Conservation (phyloP, 495 filamentous ascomycete genomes). For the Bathelium albidoporum region DNA sequence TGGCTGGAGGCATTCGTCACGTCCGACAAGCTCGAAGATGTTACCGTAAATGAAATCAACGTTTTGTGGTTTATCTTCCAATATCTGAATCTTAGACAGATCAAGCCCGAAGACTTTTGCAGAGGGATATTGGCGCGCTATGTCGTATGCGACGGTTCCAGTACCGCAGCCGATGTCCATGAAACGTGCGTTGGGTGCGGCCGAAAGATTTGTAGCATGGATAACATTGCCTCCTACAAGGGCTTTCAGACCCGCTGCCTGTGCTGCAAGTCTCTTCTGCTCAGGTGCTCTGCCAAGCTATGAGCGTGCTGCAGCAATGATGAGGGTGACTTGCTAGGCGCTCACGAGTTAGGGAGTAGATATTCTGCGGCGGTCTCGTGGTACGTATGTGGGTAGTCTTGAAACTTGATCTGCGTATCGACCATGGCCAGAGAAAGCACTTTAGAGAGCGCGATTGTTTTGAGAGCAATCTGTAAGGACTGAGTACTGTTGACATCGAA, state of each 20-base stretch:
- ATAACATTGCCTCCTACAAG: not conserved
- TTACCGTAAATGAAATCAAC: slow-evolving; percentile 1
- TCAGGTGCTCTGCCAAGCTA: not conserved
- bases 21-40: not conserved
- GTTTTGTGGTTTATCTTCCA: not conserved
- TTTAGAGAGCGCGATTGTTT: too few species aligned
- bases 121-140: slow-evolving; percentile 3
- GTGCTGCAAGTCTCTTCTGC: not conserved
- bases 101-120: slow-evolving; percentile 5
- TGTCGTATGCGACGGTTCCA: not conserved
- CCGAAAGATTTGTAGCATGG: not conserved
- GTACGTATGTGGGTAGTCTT: not conserved
- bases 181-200: not conserved
- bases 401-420: not conserved
- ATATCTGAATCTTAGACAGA: not conserved
- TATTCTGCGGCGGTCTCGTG: not conserved
- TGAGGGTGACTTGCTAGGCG: too few species aligned
- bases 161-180: slow-evolving; percentile 10
- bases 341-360: not conserved
- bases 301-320: too few species aligned
- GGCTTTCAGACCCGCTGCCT: not conserved
- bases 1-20: not conserved
- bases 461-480: too few species aligned
- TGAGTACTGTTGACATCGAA: too few species aligned
- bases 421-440: not conserved